Evolutionary conservation across 495 filamentous ascomycete species (phyloP), one percentile per base, ranked within the genome.

Genomic region (Penicillium salamii): DNA sequence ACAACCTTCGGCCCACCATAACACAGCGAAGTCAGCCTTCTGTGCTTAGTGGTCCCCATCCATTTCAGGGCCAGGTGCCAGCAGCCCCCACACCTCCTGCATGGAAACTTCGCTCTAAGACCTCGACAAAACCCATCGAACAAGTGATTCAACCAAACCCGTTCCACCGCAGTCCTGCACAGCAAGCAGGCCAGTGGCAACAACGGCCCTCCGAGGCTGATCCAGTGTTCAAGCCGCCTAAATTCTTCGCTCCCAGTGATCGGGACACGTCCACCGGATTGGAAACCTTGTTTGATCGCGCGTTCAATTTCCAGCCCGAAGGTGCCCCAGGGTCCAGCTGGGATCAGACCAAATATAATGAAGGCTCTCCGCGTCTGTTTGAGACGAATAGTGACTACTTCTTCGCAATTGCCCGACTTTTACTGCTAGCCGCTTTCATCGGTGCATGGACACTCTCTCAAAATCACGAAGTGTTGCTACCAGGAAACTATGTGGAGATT

Each of bases 41-140:
- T 34, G 54, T 62, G 45, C 68, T 57, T 46, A 69, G 63, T 62
- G 71, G 75, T 19, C 67, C 77, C 24, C 69, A 75, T 26, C 75
- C 80, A 11, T 90, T 89, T 51, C 76, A 75, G 51, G 80, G 84
- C 28, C 66, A 69, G 6, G 76, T 89, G 2, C 87, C 88, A 13
- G 68, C 84, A 12, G 83, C 84, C 14, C 85, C 87, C 5, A 78
- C 72, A 8, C 78, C 76, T 15, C 85, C 84, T 5, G 79, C 85
- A 8, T 83, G 84, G 67, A 74, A 72, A 39, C 66, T 84, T 20
- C 81, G 83, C 44, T 87, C 83, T 51, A 84, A 82, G 12, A 67
- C 76, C 3, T 50, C 66, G 49, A 53, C 52, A 6, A 71, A 65
- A 34, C 64, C 62, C 13, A 60, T 62, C 29, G 59, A 67, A 20